These are phyloP conservation scores for Neoarthrinium moseri DNA, from an alignment of 2,329 filamentous ascomycete species.

Conservation along the genomic window DNA sequence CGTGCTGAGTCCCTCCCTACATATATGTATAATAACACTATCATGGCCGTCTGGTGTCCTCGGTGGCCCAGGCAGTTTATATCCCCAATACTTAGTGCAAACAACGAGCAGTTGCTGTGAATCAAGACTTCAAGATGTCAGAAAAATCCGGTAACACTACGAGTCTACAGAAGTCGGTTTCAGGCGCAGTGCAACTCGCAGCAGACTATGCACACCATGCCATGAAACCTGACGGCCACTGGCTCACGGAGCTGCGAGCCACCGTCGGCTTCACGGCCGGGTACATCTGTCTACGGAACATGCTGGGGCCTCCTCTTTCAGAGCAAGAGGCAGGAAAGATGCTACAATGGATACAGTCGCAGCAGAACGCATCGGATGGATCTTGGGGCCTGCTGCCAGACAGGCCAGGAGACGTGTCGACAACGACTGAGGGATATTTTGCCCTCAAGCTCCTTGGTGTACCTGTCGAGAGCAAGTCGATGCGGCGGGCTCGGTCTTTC, in stretches of 20 bases:
- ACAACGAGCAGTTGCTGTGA: background rate
- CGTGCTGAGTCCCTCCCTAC: background rate
- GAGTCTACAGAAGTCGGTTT: background rate
- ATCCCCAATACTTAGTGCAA: no score
- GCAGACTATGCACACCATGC: slow-evolving; percentile 3
- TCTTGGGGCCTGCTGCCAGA: slow-evolving; percentile 4
- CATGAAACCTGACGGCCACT: slow-evolving; percentile 4
- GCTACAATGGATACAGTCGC: background rate
- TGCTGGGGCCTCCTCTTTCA: background rate
- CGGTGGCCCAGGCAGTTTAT: background rate
- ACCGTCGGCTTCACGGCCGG: slow-evolving; percentile 4
- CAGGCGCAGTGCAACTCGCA: background rate
- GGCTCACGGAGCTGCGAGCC: background rate
- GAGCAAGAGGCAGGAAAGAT: background rate
- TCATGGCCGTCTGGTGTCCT: no score
- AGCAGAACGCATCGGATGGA: background rate
- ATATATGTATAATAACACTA: no score
- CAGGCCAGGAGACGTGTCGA: background rate
- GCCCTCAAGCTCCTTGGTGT: slow-evolving; percentile 4
- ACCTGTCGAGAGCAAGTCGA: background rate
- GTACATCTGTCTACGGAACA: slow-evolving; percentile 1
- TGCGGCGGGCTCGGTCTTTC: background rate
- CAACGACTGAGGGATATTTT: background rate
- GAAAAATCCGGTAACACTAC: background rate
- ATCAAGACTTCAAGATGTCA: background rate